Evolutionary conservation across 768 basidiomycete genomes (phyloP).

Genomic region (Exidia glandulosa): DNA sequence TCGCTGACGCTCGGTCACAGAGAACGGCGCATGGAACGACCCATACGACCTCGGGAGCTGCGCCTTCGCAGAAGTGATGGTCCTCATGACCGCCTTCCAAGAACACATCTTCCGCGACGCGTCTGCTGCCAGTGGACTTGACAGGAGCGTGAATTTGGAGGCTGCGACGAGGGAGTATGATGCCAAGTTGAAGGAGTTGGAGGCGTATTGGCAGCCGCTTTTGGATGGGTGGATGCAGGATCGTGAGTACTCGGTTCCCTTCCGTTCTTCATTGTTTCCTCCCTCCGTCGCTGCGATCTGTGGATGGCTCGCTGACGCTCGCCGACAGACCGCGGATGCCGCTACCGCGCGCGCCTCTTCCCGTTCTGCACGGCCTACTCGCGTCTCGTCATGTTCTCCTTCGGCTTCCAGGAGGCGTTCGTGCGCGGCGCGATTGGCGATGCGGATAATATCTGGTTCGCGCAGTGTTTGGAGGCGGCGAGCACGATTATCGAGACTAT

Average conservation of each 20-base stretch:
- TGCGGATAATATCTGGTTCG: background rate
- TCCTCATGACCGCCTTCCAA: slow-evolving; percentile 10
- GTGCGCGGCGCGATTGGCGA: slow-evolving; percentile 5
- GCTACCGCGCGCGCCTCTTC: slow-evolving; percentile 4
- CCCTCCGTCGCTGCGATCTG: background rate
- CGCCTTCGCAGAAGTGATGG: slow-evolving; percentile 10
- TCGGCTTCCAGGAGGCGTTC: slow-evolving; percentile 17
- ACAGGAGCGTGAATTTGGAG: background rate
- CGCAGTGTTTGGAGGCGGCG: background rate
- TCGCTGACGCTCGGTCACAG: slow-evolving; percentile 14
- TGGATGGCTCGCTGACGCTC: background rate
- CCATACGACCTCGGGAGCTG: slow-evolving; percentile 11
- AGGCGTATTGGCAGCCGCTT: background rate
- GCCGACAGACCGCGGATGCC: background rate
- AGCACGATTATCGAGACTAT: background rate
- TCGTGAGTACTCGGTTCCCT: background rate
- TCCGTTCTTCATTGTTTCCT: background rate
- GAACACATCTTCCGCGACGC: slow-evolving; percentile 8
- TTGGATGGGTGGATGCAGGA: background rate
- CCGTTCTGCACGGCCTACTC: slow-evolving; percentile 15
- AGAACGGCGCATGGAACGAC: slow-evolving; percentile 8
- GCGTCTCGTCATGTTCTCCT: slow-evolving; percentile 15
- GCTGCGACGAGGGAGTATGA: slow-evolving; percentile 1
- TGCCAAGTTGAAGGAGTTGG: background rate
- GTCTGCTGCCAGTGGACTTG: background rate